A percentile compares a stretch with the other conserved stretches of the same genome.
phyloP scores from a whole-genome alignment of 192 early-diverging fungal species.

The Dissophora ornata region DNA sequence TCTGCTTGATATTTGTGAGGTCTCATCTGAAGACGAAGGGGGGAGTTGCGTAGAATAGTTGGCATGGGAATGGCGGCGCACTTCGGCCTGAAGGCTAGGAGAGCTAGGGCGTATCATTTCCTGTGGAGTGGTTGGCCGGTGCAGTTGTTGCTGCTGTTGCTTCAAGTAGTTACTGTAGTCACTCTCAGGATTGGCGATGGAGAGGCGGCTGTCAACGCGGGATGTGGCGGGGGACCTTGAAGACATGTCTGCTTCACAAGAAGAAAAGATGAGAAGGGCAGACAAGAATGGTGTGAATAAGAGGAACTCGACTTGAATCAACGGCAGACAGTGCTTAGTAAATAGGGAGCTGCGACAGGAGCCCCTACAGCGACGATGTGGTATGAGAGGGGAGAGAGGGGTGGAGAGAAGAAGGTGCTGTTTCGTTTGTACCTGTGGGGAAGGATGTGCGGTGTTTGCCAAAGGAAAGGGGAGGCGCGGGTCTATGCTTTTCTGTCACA shows the following conservation, averaged over 20 bases:
- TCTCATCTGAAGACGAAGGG: slow-evolving; percentile 2
- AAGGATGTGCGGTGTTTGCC: too few relatives aligned
- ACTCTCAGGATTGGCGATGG: slow-evolving; percentile 15
- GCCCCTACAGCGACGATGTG: not conserved
- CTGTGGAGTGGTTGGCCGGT: not conserved
- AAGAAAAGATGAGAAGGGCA: not conserved
- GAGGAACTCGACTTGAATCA: too few relatives aligned
- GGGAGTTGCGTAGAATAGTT: slow-evolving; percentile 13
- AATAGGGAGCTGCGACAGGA: too few relatives aligned
- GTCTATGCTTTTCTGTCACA: too few relatives aligned
- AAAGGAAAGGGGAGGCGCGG: too few relatives aligned
- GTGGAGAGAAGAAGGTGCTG: not conserved
- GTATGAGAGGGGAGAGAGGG: not conserved
- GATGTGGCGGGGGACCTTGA: not conserved
- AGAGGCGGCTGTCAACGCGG: slow-evolving; percentile 36
- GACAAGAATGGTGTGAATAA: not conserved
- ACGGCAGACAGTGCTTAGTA: not conserved
- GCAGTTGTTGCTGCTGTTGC: slow-evolving; percentile 14
- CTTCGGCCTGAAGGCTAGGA: not conserved
- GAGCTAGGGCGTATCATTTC: not conserved
- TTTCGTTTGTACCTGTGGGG: too few relatives aligned
- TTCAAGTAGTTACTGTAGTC: slow-evolving; percentile 30
- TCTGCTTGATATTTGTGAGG: slow-evolving; percentile 7
- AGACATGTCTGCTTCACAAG: slow-evolving; percentile 1
- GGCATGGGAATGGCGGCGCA: slow-evolving; percentile 8